Evolutionary conservation across 2,329 filamentous ascomycete species (phyloP).

Genomic region (Hymenoscyphus scutula): DNA sequence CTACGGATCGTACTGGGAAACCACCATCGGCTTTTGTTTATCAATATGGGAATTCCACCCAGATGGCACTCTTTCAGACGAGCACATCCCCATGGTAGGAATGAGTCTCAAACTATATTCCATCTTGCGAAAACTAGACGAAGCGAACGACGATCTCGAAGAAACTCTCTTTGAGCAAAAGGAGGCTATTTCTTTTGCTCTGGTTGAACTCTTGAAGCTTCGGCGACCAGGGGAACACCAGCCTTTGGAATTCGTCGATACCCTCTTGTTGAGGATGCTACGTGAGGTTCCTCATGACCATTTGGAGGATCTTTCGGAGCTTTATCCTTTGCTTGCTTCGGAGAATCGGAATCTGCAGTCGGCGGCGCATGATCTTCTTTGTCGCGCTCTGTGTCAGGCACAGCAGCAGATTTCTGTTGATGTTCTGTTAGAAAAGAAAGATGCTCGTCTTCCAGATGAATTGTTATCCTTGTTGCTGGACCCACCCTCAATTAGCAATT

Average conservation of each 20-base stretch:
- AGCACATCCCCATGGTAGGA: conserved; percentile 62
- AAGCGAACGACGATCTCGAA: conserved; percentile 81
- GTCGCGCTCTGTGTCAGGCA: conserved; percentile 70
- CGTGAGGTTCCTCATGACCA: conserved; percentile 60
- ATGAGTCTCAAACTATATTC: conserved; percentile 70
- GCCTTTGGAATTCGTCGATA: conserved; percentile 72
- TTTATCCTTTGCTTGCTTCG: conserved; percentile 75
- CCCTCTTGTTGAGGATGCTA: conserved; percentile 68
- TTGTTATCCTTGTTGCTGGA: conserved; percentile 80
- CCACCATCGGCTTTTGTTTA: conserved; percentile 57
- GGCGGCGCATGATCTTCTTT: conserved; percentile 76
- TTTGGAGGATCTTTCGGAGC: conserved; percentile 61
- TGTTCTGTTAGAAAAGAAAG: conserved; percentile 66
- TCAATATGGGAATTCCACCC: conserved; percentile 53
- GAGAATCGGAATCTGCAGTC: conserved; percentile 74
- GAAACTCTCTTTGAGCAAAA: conserved; percentile 67
- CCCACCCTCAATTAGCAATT: conserved; percentile 66
- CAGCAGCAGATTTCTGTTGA: conserved; percentile 85
- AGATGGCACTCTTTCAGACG: conserved; percentile 42
- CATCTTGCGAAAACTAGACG: conserved; percentile 60
- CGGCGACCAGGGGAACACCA: conserved; percentile 50
- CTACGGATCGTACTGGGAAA: conserved; percentile 86
- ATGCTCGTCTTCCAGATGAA: conserved; percentile 76
- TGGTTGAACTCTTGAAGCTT: conserved; percentile 63
- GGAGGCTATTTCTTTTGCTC: conserved; percentile 51